These are phyloP conservation scores for Pichia sp. DNA, from an alignment of 1,139 yeast species.

Conservation along the genomic window DNA sequence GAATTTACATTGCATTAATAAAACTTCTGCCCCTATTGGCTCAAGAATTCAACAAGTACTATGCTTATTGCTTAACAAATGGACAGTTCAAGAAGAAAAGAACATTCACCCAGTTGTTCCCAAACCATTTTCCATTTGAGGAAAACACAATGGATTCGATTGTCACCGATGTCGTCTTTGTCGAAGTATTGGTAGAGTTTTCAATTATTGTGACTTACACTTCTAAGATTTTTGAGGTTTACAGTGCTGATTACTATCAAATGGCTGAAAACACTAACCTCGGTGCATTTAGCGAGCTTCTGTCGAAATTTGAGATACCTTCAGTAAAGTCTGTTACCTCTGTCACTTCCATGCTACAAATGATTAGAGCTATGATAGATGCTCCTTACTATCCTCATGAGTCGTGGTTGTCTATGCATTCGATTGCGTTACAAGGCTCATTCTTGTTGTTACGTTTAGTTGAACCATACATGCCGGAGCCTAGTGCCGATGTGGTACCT, in stretches of 20 bases:
- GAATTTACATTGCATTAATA: conserved; percentile 19
- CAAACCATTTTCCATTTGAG: conserved; percentile 59
- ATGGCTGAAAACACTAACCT: background rate
- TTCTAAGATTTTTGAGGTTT: conserved; percentile 27
- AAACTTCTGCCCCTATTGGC: conserved; percentile 25
- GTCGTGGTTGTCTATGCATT: conserved; percentile 55
- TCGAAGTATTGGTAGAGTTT: conserved; percentile 70
- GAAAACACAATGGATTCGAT: conserved; percentile 69
- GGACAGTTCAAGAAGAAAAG: conserved; percentile 50
- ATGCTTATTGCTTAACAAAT: conserved; percentile 49
- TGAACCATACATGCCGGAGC: conserved; percentile 49
- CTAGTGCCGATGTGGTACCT: conserved; percentile 44
- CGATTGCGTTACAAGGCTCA: conserved; percentile 14
- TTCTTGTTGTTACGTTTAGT: conserved; percentile 32
- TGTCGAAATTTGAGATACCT: conserved; percentile 8
- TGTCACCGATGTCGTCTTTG: conserved; percentile 64
- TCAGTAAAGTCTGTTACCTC: conserved; percentile 3
- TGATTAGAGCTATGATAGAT: conserved; percentile 3
- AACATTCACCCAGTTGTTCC: conserved; percentile 64
- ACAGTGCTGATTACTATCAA: conserved; percentile 7
- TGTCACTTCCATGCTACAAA: conserved; percentile 6
- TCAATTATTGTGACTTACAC: conserved; percentile 55
- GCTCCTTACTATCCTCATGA: conserved; percentile 48
- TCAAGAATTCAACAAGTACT: conserved; percentile 42
- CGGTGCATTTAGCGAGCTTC: conserved; percentile 1